Base-by-base conservation (phyloP, 768 basidiomycete species). In the Brasilioporus rufonigricans region DNA sequence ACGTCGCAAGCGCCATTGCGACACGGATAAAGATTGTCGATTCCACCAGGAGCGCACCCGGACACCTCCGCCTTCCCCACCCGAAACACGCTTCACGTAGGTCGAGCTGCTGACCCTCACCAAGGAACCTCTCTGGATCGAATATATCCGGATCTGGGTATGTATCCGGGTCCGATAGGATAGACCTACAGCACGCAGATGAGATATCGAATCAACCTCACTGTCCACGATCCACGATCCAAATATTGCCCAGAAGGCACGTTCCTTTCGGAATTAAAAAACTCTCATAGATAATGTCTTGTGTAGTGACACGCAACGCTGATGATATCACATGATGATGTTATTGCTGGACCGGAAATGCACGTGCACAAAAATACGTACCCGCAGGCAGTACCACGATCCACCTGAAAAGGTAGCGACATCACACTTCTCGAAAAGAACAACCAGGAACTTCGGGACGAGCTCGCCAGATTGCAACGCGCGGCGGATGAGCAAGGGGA, bases 221-320 rank as follows among this genome's bases (percentile, higher is more conserved):
- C n/a, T n/a, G n/a, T n/a, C n/a, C n/a, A n/a, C n/a, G n/a, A 0
- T 31, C n/a, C 9, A 31, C 16, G 1, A 8, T 59, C 64, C 58
- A 60, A 21, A 44, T 19, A 5, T 58, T 65, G 11, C 23, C 21
- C 7, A 59, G 3, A 2, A 57, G 29, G 13, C 36, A 9, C 0
- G 56, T 38, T 23, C 64, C 68, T 16, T 64, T 62, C 1, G 62
- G 58, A 3, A 70, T 69, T 0, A 58, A 11, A 27, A 59, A 61
- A 2, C 64, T 66, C 4, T 65, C 38, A 19, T 61, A 58, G 41
- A 51, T 33, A 2, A 52, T n/a, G 10, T 70, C 66, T 24, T 67
- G 44, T 18, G 44, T 50, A 12, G 39, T 44, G 41, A 48, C 44
- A 32, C 59, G 61, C 16, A 39, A 19, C 2, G 5, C 55, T 60